phyloP scores from a whole-genome alignment of 2,329 filamentous ascomycete genomes.

The Neospermospora avenae region DNA sequence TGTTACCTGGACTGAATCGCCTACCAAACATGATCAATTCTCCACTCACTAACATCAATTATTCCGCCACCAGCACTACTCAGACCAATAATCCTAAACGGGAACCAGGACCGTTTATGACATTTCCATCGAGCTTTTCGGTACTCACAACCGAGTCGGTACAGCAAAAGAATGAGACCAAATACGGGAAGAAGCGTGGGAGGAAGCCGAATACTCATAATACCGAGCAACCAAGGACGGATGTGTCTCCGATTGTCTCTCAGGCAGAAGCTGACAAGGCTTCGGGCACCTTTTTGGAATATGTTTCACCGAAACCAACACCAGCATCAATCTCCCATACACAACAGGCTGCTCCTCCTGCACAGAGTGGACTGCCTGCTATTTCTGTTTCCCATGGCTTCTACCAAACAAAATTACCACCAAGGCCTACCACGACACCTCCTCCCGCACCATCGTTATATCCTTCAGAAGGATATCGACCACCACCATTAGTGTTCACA shows the following conservation, averaged over 20 bases:
- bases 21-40: not conserved
- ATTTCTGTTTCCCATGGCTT: not conserved
- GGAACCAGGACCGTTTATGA: not conserved
- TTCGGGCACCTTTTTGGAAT: not conserved
- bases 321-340: not conserved
- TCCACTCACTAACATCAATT: not conserved
- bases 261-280: not conserved
- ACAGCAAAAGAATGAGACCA: not conserved
- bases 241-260: not conserved
- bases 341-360: not conserved
- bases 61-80: not conserved
- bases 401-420: not conserved
- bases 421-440: not conserved
- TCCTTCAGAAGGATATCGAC: not conserved
- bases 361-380: not conserved
- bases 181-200: not conserved
- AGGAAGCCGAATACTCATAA: not conserved
- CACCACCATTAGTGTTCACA: conserved; percentile 11
- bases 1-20: not conserved
- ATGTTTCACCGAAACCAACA: not conserved
- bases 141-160: conserved; percentile 7
- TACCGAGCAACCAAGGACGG: not conserved
- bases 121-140: conserved; percentile 10
- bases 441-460: not conserved
- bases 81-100: not conserved